Percentiles rank a stretch among this genome's conserved stretches.
Evolutionary conservation across 352 stramenopile species (phyloP).

Genomic region (Phytophthora rubi): DNA sequence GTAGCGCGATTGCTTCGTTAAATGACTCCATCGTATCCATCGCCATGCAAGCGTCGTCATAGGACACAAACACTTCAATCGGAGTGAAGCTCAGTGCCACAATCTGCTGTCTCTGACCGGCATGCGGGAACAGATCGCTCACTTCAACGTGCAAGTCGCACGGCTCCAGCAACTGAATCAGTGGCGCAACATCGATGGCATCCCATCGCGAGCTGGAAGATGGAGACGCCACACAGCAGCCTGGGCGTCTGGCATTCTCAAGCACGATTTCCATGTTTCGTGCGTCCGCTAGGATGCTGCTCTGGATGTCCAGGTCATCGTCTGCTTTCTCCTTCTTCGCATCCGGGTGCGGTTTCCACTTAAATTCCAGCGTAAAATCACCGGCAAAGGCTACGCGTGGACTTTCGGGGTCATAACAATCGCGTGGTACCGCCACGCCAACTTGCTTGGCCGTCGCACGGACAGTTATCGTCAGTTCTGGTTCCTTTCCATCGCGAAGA

Average conservation of each 20-base stretch:
- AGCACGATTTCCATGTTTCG: slow-evolving; percentile 68
- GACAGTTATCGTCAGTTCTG: slow-evolving; percentile 58
- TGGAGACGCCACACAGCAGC: slow-evolving; percentile 53
- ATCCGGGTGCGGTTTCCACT: slow-evolving; percentile 48
- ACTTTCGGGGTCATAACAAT: slow-evolving; percentile 47
- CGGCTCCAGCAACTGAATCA: slow-evolving; percentile 84
- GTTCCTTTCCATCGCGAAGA: slow-evolving; percentile 46
- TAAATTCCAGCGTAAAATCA: slow-evolving; percentile 64
- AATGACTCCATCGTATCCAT: slow-evolving; percentile 56
- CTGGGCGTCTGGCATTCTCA: slow-evolving; percentile 69
- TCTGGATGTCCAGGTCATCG: slow-evolving; percentile 73
- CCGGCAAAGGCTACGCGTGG: slow-evolving; percentile 60
- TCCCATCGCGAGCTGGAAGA: slow-evolving; percentile 33
- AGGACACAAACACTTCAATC: slow-evolving; percentile 82
- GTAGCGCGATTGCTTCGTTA: slow-evolving; percentile 35
- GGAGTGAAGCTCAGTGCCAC: slow-evolving; percentile 73
- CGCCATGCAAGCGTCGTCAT: slow-evolving; percentile 73
- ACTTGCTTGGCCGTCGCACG: slow-evolving; percentile 55
- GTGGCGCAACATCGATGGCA: slow-evolving; percentile 40
- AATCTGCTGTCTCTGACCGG: slow-evolving; percentile 77
- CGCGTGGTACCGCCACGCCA: slow-evolving; percentile 58
- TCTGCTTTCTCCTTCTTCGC: slow-evolving; percentile 18
- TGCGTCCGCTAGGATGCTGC: slow-evolving; percentile 67
- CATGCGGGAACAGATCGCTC: slow-evolving; percentile 71
- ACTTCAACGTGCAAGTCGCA: slow-evolving; percentile 72